Evolutionary conservation across 2,329 filamentous ascomycete species (phyloP), one percentile per base, ranked within the genome.

Genomic region (Paecilomyces niveus): DNA sequence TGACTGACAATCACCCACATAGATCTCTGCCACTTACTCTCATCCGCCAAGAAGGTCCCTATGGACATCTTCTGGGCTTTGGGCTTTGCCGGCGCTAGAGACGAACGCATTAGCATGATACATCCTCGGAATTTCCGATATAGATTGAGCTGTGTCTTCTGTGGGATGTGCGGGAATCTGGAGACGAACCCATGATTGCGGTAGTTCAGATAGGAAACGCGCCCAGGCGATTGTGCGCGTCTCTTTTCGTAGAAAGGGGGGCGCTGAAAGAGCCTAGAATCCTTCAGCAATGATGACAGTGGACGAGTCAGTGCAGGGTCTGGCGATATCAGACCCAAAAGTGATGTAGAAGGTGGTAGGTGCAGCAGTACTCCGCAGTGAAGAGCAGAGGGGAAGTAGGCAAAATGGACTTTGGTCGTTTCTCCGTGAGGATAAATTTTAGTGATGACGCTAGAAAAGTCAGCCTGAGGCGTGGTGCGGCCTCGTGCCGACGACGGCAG

Each of bases 1-100:
- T 64, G 26, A 68, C 62, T 64, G 63, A 61, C 59, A 59, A 58
- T 57, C 45, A 54, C 54, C 56, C 54, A 22, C 33, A 51, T 52
- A 18, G 57, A 61, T 57, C 52, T 52, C 53, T 22, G 51, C 55
- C 56, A 82, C 90, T 78, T 84, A 97, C 93, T 88, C 78, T 91
- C 85, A 78, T 97, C 91, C 74, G 84, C 84, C 83, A 99, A 85
- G 85, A 99, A 99, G 80, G 91, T 90, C 83, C 91, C 90, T 74
- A 97, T 87, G 82, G 90, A 91, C 89, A 99, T 93, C 84, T 95
- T 99, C 86, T 96, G 89, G 78, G 86, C 83, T 80, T 96, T 88
- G 82, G 91, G 89, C 82, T 95, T 95, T 77, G 92, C 90, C 67
- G 92, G 93, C 84, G 89, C 92, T 96, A 72, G 61, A 74, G 54